Percentiles rank a stretch among this genome's conserved stretches.
phyloP scores from a whole-genome alignment of 2,329 filamentous ascomycete genomes.

The Talaromyces islandicus region DNA sequence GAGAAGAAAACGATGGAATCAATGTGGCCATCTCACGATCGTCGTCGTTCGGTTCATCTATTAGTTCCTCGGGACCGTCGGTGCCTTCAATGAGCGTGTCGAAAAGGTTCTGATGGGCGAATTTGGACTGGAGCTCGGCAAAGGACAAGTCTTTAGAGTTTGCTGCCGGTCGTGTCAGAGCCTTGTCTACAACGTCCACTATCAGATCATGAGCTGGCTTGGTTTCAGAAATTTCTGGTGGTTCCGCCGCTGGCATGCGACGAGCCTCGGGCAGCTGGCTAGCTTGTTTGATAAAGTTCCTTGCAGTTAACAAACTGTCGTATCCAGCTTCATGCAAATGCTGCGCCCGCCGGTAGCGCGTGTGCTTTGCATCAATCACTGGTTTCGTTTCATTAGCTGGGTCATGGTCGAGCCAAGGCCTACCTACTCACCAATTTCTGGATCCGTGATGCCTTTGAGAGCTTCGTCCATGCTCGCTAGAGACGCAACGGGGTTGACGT shows the following conservation, averaged over 20 bases:
- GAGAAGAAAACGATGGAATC: slow-evolving; percentile 47
- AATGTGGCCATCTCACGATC: slow-evolving; percentile 29
- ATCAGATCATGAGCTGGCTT: neutral
- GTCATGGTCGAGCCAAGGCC: neutral
- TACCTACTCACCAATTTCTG: slow-evolving; percentile 28
- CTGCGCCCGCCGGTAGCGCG: slow-evolving; percentile 22
- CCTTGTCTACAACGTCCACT: neutral
- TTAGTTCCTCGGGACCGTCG: slow-evolving; percentile 10
- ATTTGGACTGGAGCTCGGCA: slow-evolving; percentile 13
- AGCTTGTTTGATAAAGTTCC: slow-evolving; percentile 52
- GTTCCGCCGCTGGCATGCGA: neutral
- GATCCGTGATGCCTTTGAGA: slow-evolving; percentile 18
- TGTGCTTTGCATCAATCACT: slow-evolving; percentile 26
- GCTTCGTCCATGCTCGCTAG: slow-evolving; percentile 24
- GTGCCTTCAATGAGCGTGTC: slow-evolving; percentile 13
- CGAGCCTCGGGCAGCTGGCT: slow-evolving; percentile 37
- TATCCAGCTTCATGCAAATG: slow-evolving; percentile 55
- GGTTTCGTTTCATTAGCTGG: neutral
- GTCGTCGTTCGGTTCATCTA: neutral
- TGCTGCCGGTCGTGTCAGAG: neutral
- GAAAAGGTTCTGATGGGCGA: slow-evolving; percentile 25
- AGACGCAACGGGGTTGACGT: slow-evolving; percentile 41
- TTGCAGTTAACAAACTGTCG: slow-evolving; percentile 56
- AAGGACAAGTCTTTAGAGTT: neutral
- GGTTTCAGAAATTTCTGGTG: neutral